phyloP scores from a whole-genome alignment of 2,329 filamentous ascomycete genomes.

The Colletotrichum zoysiae region DNA sequence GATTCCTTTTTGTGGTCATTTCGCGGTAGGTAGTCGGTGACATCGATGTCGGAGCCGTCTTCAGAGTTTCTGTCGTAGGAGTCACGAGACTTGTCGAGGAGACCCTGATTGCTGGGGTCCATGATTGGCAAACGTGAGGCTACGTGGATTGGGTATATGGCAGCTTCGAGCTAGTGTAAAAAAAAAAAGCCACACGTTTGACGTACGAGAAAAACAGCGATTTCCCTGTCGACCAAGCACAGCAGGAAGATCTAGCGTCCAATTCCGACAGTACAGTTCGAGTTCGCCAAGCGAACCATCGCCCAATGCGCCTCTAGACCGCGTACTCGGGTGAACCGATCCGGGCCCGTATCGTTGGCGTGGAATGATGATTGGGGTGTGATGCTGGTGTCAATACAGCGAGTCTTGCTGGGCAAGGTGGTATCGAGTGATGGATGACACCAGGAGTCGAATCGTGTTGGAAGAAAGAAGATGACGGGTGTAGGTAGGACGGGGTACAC shows the following conservation, averaged over 20 bases:
- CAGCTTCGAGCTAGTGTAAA: too few relatives aligned
- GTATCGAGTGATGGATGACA: background rate
- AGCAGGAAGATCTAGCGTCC: conserved; percentile 3
- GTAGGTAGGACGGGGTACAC: conserved; percentile 16
- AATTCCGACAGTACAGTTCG: conserved; percentile 6
- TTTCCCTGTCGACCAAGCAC: background rate
- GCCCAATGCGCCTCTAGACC: conserved; percentile 5
- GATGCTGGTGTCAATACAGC: background rate
- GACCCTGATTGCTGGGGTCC: conserved; percentile 51
- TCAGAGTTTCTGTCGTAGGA: conserved; percentile 45
- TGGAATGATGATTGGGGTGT: background rate
- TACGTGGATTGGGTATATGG: background rate
- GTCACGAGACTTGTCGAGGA: conserved; percentile 48
- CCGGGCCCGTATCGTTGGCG: background rate
- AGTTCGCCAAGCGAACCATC: conserved; percentile 20
- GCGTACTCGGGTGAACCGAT: background rate
- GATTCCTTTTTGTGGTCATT: conserved; percentile 18
- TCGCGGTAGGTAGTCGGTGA: conserved; percentile 47
- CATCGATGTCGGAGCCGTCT: conserved; percentile 49
- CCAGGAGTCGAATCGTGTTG: background rate
- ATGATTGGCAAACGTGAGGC: conserved; percentile 17
- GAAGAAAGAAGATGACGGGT: background rate
- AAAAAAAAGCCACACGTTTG: background rate
- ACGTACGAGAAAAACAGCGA: background rate
- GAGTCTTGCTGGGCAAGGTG: background rate